These are phyloP conservation scores for Cyberlindnera maritima DNA, from an alignment of 805 yeast species.

Conservation along the genomic window DNA sequence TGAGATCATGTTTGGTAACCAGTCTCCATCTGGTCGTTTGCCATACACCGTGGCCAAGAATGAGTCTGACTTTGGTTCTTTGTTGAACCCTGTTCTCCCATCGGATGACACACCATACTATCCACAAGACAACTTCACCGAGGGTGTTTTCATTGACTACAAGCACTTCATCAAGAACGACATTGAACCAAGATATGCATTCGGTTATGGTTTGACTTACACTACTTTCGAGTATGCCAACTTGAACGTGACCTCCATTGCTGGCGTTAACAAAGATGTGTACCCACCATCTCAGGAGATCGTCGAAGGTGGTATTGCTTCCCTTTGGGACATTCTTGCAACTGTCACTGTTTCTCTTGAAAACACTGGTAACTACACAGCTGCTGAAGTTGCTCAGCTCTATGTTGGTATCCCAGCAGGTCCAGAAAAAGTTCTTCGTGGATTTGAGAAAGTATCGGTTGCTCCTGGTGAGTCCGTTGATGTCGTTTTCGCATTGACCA, in stretches of 20 bases:
- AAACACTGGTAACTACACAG: constrained; percentile 37
- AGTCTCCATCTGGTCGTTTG: constrained; percentile 11
- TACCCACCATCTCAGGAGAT: constrained; percentile 6
- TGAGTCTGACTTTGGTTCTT: constrained; percentile 5
- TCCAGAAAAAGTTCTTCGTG: constrained; percentile 42
- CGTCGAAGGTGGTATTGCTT: constrained; percentile 9
- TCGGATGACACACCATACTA: constrained; percentile 29
- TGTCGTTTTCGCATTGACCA: constrained; percentile 15
- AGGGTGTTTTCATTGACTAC: constrained; percentile 44
- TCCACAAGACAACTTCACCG: constrained; percentile 27
- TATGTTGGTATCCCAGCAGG: constrained; percentile 46
- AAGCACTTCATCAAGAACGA: constrained; percentile 50
- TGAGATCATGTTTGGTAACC: constrained; percentile 11
- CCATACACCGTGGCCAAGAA: constrained; percentile 12
- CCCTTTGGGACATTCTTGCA: constrained; percentile 9
- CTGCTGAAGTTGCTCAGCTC: constrained; percentile 50
- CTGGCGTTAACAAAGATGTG: constrained; percentile 17
- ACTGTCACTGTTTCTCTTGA: constrained; percentile 5
- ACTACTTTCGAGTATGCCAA: constrained; percentile 35
- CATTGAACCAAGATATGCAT: constrained; percentile 52
- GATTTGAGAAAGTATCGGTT: constrained; percentile 46
- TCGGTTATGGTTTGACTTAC: constrained; percentile 59
- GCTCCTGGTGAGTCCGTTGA: constrained; percentile 37
- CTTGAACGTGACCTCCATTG: constrained; percentile 30
- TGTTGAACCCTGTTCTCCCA: constrained; percentile 2